Evolutionary conservation across 306 rosid genomes (phyloP).

Genomic region (Cyamopsis tetragonoloba): DNA sequence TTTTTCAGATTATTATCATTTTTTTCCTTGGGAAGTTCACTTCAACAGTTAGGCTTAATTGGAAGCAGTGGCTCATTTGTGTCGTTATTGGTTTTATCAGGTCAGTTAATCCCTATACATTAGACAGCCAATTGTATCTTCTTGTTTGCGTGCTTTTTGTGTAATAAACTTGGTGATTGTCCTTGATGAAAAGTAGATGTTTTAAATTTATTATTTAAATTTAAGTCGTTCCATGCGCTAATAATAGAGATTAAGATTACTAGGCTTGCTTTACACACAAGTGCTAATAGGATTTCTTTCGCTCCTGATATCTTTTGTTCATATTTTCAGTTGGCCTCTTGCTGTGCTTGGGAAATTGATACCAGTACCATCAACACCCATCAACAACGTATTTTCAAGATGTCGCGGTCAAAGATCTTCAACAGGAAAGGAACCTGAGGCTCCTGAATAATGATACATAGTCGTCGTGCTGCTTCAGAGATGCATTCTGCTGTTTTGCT

Average conservation of each 20-base stretch:
- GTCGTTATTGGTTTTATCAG: slow-evolving; percentile 60
- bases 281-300: background rate
- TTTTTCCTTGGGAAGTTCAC: slow-evolving; percentile 88
- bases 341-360: slow-evolving; percentile 80
- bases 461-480: background rate
- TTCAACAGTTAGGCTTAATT: slow-evolving; percentile 59
- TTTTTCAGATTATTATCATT: slow-evolving; percentile 60
- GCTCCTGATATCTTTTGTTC: background rate
- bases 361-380: slow-evolving; percentile 59
- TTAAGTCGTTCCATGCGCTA: background rate
- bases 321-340: slow-evolving; percentile 83
- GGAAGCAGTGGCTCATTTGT: slow-evolving; percentile 82
- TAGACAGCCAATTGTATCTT: background rate
- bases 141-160: background rate
- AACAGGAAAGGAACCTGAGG: slow-evolving; percentile 23
- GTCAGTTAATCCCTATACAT: slow-evolving; percentile 28
- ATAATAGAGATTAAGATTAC: background rate
- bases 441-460: slow-evolving; percentile 23
- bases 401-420: background rate
- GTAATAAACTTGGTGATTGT: background rate
- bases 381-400: slow-evolving; percentile 25
- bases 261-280: background rate
- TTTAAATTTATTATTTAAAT: background rate
- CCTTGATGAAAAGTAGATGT: background rate
- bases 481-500: background rate